Conservation (phyloP, 1,139 yeast genomes). For the Suzukiozyma palmioleophila region DNA sequence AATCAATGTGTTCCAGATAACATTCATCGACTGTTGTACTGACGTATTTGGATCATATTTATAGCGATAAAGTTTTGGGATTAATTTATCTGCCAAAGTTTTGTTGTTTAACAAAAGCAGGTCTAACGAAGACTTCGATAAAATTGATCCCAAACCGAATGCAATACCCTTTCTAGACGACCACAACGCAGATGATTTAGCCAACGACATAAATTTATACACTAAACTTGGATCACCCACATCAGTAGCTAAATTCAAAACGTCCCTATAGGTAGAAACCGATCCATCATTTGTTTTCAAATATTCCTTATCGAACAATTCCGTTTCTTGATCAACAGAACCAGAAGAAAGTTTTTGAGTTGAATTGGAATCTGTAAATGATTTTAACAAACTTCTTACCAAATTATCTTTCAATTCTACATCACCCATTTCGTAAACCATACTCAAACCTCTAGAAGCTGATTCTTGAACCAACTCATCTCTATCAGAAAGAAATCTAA, state of each 20-base stretch:
- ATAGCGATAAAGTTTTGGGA: constrained; percentile 82
- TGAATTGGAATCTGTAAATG: constrained; percentile 72
- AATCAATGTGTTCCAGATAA: constrained; percentile 78
- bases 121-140: constrained; percentile 74
- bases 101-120: constrained; percentile 54
- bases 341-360: constrained; percentile 56
- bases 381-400: constrained; percentile 68
- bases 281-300: constrained; percentile 81
- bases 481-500: constrained; percentile 69
- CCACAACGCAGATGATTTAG: constrained; percentile 87
- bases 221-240: constrained; percentile 95
- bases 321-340: constrained; percentile 71
- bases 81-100: constrained; percentile 52
- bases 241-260: constrained; percentile 80
- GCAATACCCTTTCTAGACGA: constrained; percentile 92
- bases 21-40: constrained; percentile 81
- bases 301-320: constrained; percentile 78
- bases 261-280: constrained; percentile 83
- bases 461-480: constrained; percentile 88
- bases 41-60: constrained; percentile 76
- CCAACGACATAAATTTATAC: constrained; percentile 89
- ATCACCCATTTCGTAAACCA: constrained; percentile 78
- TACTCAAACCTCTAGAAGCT: constrained; percentile 83
- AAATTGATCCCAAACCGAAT: constrained; percentile 81
- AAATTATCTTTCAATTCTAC: constrained; percentile 63